Base-by-base conservation (phyloP, 1,139 yeast genomes). In the Zygoascus meyerae region DNA sequence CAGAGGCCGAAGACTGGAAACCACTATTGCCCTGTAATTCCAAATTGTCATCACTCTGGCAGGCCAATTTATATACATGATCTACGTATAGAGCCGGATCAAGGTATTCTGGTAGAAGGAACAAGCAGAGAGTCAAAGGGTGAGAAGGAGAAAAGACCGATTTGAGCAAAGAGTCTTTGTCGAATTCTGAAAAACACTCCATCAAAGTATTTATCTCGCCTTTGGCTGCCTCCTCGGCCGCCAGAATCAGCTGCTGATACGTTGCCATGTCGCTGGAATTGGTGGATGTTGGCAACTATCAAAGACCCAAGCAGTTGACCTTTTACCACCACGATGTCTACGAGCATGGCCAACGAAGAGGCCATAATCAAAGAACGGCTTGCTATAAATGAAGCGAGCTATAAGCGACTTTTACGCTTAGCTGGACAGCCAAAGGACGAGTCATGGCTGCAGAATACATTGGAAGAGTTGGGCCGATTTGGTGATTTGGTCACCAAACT, bases 241-340 rank as follows among this genome's bases (percentile, higher is more conserved):
- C 60, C 35, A 45, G 33, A 15, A 50, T 45, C 39, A 54, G 16
- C 21, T 36, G 45, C 12, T 16, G 32, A 18, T 52, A 54, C 57
- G 54, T 51, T 10, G 8, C 37, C 71, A 97, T 9, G 26, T 18
- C 28, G 5, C 7, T 5, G 11, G 10, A 28, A 21, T 21, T 21
- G 26, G 26, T 21, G 26, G 26, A 21, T 21, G 26, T 21, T 21
- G 26, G 26, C 26, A 21, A 21, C 26, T 5, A 21, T 21, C 26
- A 21, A 21, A 21, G 26, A 21, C 26, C 26, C 26, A 16, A 16
- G 35, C 7, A 9, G 17, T 33, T 33, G 15, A 5, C 35, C 5
- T 33, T 33, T 3, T 14, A 33, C 35, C 15, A 33, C 16, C 35
- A n/a, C 12, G 17, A 9, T 18, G 10, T 30, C 29, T 32, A 35